Conservation (phyloP, 257 asterid genomes). For the Ilex aquifolium region DNA sequence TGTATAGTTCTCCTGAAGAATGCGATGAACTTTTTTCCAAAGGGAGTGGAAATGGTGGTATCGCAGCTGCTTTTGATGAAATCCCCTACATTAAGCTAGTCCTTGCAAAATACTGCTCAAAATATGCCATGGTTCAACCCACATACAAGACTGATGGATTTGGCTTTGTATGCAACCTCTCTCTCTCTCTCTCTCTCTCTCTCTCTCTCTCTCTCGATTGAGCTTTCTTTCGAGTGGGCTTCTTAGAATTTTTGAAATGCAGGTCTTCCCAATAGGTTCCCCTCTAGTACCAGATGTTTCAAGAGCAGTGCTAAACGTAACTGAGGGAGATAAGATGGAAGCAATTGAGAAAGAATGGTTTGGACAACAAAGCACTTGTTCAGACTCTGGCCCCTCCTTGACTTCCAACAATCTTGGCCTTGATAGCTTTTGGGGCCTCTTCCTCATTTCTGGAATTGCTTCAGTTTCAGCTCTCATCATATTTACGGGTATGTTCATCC, state of each 20-base stretch:
- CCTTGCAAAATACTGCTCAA: slow-evolving; percentile 19
- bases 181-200: too few relatives aligned
- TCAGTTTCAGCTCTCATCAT: slow-evolving; percentile 18
- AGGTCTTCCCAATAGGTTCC: slow-evolving; percentile 59
- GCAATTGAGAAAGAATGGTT: slow-evolving; percentile 42
- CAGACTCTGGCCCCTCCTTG: background rate
- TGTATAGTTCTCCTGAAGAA: slow-evolving; percentile 12
- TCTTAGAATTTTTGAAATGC: background rate
- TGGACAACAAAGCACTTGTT: slow-evolving; percentile 8
- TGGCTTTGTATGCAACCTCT: slow-evolving; percentile 27
- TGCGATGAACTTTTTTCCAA: slow-evolving; percentile 14
- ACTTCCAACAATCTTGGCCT: slow-evolving; percentile 38
- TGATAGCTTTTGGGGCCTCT: slow-evolving; percentile 52
- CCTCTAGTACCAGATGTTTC: slow-evolving; percentile 47
- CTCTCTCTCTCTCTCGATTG: too few relatives aligned
- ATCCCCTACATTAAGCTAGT: slow-evolving; percentile 30
- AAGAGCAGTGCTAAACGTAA: slow-evolving; percentile 43
- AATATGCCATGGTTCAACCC: slow-evolving; percentile 25
- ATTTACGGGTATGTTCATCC: slow-evolving; percentile 20
- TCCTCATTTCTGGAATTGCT: slow-evolving; percentile 25
- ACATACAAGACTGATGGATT: slow-evolving; percentile 28
- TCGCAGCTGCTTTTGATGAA: slow-evolving; percentile 34
- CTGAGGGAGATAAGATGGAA: slow-evolving; percentile 32
- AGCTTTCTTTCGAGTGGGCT: too few relatives aligned
- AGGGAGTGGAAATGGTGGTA: slow-evolving; percentile 29